Percentiles rank a stretch among this genome's conserved stretches.
Evolutionary conservation across 139 green algal species (phyloP).

Genomic region (Limnomonas spitsbergensis): DNA sequence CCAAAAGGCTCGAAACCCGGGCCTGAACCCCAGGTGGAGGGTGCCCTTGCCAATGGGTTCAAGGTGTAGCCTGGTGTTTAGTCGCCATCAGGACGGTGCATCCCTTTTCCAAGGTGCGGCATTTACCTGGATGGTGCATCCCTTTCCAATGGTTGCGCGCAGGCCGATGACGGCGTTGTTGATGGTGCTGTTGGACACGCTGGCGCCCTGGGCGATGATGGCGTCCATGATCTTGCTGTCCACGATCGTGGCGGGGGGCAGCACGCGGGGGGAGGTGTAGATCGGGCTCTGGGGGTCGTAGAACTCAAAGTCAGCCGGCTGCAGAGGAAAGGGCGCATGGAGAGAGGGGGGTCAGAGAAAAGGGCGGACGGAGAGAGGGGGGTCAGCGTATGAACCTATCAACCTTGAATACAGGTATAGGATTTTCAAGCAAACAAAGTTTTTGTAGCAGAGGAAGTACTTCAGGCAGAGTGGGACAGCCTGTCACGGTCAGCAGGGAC

Average conservation of each 20-base stretch:
- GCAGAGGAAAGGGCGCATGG: constrained; percentile 9
- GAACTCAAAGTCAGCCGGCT: constrained; percentile 88
- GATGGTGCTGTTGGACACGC: constrained; percentile 77
- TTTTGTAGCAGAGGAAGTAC: too few relatives aligned
- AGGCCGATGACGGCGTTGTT: constrained; percentile 92
- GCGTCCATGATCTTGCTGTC: constrained; percentile 70
- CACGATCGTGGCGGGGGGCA: constrained; percentile 92
- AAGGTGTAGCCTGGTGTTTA: too few relatives aligned
- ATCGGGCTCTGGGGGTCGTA: constrained; percentile 95
- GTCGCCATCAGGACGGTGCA: too few relatives aligned
- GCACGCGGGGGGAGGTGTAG: constrained; percentile 96
- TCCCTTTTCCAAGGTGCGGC: too few relatives aligned
- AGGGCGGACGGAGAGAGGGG: too few relatives aligned
- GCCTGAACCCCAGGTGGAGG: too few relatives aligned
- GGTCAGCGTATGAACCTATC: not conserved
- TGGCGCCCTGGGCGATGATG: constrained; percentile 71
- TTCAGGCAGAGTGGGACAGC: too few relatives aligned
- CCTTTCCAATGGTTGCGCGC: constrained; percentile 70
- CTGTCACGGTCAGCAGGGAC: too few relatives aligned
- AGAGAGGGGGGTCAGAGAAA: too few relatives aligned
- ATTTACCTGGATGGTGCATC: constrained; percentile 51
- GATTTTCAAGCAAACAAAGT: too few relatives aligned
- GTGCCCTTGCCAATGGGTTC: too few relatives aligned
- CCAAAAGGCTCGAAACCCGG: too few relatives aligned
- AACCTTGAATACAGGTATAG: not conserved